Percentiles rank a stretch among this genome's conserved stretches.
Conservation (phyloP, 2,329 filamentous ascomycete species). For the Balansia obtecta region DNA sequence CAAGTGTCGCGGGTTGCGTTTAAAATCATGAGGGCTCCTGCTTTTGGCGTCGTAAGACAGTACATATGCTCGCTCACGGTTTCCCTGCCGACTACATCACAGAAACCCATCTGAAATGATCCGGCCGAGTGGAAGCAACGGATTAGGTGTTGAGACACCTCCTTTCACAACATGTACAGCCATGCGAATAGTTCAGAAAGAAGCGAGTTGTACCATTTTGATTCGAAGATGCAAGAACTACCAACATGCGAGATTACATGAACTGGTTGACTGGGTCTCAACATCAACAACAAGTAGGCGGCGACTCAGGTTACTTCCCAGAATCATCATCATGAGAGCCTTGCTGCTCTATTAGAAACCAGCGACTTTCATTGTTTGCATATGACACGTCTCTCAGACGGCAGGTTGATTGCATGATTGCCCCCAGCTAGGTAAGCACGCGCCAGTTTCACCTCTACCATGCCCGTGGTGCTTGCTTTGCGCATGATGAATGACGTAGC, state of each 20-base stretch:
- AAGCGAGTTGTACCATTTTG: too few species aligned
- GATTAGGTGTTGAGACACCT: too few species aligned
- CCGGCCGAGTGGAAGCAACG: too few species aligned
- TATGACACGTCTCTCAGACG: background rate
- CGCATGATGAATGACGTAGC: background rate
- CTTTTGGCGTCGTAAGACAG: too few species aligned
- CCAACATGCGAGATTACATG: background rate
- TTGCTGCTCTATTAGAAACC: background rate
- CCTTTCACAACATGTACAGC: too few species aligned
- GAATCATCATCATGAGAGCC: background rate
- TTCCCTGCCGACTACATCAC: too few species aligned
- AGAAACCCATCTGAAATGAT: too few species aligned
- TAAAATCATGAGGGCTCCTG: too few species aligned
- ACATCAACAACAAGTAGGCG: background rate
- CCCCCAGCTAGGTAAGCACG: background rate
- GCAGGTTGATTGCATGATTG: background rate
- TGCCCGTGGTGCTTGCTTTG: background rate
- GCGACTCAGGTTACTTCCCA: background rate
- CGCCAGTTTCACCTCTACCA: background rate
- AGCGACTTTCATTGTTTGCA: background rate
- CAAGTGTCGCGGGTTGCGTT: too few species aligned
- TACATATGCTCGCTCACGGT: too few species aligned
- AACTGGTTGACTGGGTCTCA: background rate
- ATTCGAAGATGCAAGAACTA: background rate
- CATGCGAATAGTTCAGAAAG: too few species aligned